Conservation (phyloP, 225 moss, liverwort and hornwort species). For the Marchantia paleacea region DNA sequence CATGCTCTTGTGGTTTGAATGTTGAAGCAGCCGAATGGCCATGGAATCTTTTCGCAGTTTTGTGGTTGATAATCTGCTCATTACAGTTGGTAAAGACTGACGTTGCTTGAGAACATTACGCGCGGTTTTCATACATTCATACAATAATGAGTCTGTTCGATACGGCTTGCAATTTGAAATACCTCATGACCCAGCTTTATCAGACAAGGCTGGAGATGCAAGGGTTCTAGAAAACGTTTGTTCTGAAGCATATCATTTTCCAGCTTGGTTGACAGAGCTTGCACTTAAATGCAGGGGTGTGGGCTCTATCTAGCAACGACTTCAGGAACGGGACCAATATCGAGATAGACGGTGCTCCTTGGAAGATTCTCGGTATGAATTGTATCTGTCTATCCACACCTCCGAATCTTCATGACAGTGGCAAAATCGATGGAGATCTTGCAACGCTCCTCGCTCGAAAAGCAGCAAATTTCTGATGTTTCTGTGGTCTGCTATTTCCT, state of each 20-base stretch:
- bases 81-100: too few relatives aligned
- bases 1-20: too few relatives aligned
- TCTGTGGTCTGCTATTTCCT: background rate
- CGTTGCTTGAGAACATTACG: too few relatives aligned
- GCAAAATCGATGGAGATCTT: background rate
- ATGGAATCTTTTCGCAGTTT: too few relatives aligned
- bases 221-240: background rate
- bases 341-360: slow-evolving; percentile 78
- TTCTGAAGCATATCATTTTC: background rate
- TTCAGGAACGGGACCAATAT: slow-evolving; percentile 90
- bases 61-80: too few relatives aligned
- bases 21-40: too few relatives aligned
- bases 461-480: background rate
- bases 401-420: background rate
- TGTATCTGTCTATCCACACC: background rate
- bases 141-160: too few relatives aligned
- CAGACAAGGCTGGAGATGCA: too few relatives aligned
- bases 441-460: background rate
- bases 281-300: slow-evolving; percentile 49
- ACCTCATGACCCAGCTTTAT: too few relatives aligned
- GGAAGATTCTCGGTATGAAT: slow-evolving; percentile 70
- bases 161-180: too few relatives aligned
- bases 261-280: background rate
- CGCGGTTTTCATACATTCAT: too few relatives aligned
- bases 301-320: slow-evolving; percentile 78